Conservation (phyloP, 169 alveolate species). For the Theileria annulata region DNA sequence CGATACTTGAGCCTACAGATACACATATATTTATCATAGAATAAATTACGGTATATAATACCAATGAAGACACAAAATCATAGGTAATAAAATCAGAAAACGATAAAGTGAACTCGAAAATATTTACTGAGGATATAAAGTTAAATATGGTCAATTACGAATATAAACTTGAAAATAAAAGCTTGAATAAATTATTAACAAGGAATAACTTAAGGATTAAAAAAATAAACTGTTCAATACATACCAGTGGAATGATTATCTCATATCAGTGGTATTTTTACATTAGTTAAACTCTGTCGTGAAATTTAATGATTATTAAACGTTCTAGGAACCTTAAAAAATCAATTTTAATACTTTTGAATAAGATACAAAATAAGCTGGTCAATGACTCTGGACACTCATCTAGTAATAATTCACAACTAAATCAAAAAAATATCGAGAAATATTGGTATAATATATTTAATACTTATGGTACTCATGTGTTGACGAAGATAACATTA, state of each 20-base stretch:
- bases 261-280: conserved; percentile 47
- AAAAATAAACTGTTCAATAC: conserved; percentile 57
- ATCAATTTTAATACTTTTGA: conserved; percentile 10
- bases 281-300: not conserved
- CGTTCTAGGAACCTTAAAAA: conserved; percentile 1
- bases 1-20: not conserved
- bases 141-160: conserved; percentile 14
- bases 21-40: not conserved
- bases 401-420: not conserved
- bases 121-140: conserved; percentile 52
- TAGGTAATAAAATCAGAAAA: not conserved
- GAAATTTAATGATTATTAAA: not conserved
- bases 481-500: conserved; percentile 22
- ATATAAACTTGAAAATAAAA: not conserved
- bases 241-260: conserved; percentile 64
- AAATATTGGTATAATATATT: conserved; percentile 14
- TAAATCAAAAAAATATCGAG: conserved; percentile 8
- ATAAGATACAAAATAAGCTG: conserved; percentile 4
- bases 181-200: not conserved
- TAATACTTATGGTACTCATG: conserved; percentile 27
- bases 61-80: not conserved
- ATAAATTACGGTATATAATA: not conserved
- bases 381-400: not conserved
- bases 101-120: not conserved
- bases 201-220: not conserved